phyloP scores from a whole-genome alignment of 306 rosid genomes.

The Trifolium repens region DNA sequence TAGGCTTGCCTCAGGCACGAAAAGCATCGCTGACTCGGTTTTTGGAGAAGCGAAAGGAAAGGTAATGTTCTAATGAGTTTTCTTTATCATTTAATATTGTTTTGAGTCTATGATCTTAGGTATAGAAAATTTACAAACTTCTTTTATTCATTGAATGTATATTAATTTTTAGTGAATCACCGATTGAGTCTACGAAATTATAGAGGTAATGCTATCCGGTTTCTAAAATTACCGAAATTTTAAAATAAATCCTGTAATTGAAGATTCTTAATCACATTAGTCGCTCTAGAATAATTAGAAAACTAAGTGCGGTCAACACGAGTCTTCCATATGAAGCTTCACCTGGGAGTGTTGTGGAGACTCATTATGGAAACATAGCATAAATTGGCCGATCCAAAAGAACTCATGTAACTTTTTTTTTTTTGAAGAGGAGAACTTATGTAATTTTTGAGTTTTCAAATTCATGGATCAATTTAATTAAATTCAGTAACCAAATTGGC shows the following conservation, averaged over 20 bases:
- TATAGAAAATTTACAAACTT: background rate
- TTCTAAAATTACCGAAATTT: too few relatives aligned
- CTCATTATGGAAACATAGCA: background rate
- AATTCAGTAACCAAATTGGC: background rate
- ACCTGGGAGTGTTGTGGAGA: background rate
- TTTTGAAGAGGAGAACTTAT: background rate
- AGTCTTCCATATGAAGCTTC: too few relatives aligned
- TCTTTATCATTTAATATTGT: background rate
- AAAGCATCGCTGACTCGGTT: conserved; percentile 95
- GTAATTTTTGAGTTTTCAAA: background rate
- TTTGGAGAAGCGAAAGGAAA: conserved; percentile 94
- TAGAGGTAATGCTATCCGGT: too few relatives aligned
- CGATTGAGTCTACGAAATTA: too few relatives aligned
- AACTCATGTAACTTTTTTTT: background rate
- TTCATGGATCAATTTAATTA: background rate
- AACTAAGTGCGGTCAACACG: too few relatives aligned
- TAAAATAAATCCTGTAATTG: too few relatives aligned
- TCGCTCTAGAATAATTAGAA: too few relatives aligned
- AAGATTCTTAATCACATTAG: too few relatives aligned
- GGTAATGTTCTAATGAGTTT: conserved; percentile 52
- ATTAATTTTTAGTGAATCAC: too few relatives aligned
- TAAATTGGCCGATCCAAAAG: background rate
- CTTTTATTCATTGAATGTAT: background rate
- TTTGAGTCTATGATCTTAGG: background rate
- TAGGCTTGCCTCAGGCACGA: conserved; percentile 87